Base-by-base conservation (phyloP, 371 early-diverging fungal species). In the Capillidium heterosporum region DNA sequence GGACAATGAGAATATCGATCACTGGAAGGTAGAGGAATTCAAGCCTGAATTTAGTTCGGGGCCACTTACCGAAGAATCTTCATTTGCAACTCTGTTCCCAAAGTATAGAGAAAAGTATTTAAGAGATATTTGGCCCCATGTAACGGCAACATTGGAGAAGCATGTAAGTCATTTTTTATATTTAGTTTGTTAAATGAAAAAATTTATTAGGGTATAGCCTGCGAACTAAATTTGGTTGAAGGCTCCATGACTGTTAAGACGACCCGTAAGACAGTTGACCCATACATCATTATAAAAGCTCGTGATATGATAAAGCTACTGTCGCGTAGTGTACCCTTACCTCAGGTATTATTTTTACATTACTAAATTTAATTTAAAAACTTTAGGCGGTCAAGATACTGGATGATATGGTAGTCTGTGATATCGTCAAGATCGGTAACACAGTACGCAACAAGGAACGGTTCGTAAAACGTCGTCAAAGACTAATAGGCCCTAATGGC, bases 181-280 rank as follows among this genome's bases (percentile, higher is more conserved):
- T 47, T 29, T 32, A 11, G 32, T 15, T 19, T 44, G 15, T 29
- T 8, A 23, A 19, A 2, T 23, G 43, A 41, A 28, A 32, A 19
- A 7, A 10, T 51, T 4, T 27, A 32, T 41, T 60, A 85, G 80
- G 99, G 99, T 46, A 75, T 99, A 51, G 72, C 77, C 1, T 91
- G 96, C 73, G 80, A 82, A 24, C 75, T 99, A 56, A 91, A 99
- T 75, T 76, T 93, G 61, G 85, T 95, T 7, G 95, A 98, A 64
- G 95, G 96, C 63, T 81, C 84, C 60, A 96, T 99, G 91, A 89
- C 93, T 0, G 97, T 99, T 32, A 86, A 83, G 63, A 99, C 99
- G 1, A 99, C 97, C 0, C 77, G 87, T 61, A 92, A 95, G 66
- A 92, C 99, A 29, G 86, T 77, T 60, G 99, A 99, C 67, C 99